Evolutionary conservation across 169 alveolate genomes (phyloP), one percentile per base, ranked within the genome.

Genomic region (Cryptosporidium bovis): DNA sequence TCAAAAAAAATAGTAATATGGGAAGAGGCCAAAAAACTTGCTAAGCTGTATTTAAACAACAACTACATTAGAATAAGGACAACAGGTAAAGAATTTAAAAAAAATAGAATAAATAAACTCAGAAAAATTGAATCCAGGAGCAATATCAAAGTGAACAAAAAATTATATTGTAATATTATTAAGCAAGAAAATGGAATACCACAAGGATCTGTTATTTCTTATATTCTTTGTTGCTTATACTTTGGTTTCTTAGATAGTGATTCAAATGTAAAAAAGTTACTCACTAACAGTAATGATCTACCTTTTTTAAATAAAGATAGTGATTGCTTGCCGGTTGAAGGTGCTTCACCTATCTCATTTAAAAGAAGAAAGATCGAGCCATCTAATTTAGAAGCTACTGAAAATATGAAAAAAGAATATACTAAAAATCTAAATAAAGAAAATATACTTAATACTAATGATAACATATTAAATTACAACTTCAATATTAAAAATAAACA

Each of bases 131-230:
- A 40, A 40, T 40, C 10, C 10, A 40, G 10, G 10, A 40, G 1
- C 10, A 40, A 40, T 40, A 40, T 40, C 10, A 40, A 40, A 40
- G 10, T 40, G 4, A 40, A 40, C 48, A 40, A 40, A 40, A 33
- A 4, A 27, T 20, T 34, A 20, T 27, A 15, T 62, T 27, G 33
- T 24, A 56, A 53, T 27, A 16, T 62, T 16, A 36, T 77, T 44
- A 56, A 60, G 16, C 87, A 77, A 62, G 29, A 48, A 27, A 20
- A 40, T 48, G 87, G 87, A 7, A 77, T 77, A 12, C 87, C 87
- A 60, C 87, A 77, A 60, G 87, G 87, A 58, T 77, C 87, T 3
- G 66, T 65, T 24, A 29, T 77, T 46, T 77, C 87, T 1, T 62
- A 77, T 44, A 60, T 77, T 13, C 50, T 77, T 4, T 77, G 87